Conservation (phyloP, 106 monocot genomes). For the Apostasia ramifera region DNA sequence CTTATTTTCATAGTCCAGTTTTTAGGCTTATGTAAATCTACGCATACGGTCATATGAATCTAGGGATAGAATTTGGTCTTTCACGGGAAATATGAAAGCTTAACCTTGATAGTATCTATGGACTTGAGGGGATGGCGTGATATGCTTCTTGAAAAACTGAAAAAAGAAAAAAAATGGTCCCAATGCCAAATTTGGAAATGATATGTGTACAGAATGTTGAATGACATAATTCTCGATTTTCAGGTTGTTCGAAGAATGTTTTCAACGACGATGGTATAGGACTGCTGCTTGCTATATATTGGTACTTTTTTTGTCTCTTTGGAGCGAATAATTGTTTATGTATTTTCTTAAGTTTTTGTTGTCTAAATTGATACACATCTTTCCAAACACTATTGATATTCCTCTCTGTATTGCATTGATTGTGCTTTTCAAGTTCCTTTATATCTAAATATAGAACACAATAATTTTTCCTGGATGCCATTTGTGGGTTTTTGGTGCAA, state of each 20-base stretch:
- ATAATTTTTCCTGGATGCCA: too few relatives aligned
- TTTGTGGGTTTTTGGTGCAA: too few relatives aligned
- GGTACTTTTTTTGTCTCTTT: slow-evolving; percentile 30
- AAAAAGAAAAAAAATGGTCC: background rate
- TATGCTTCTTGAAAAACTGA: background rate
- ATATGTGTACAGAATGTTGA: background rate
- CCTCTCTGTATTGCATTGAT: background rate
- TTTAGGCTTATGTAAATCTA: too few relatives aligned
- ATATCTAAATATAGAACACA: background rate
- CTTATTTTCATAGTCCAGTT: background rate
- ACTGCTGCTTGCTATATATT: slow-evolving; percentile 99
- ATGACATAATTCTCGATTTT: slow-evolving; percentile 1
- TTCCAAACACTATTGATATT: background rate
- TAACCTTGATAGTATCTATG: background rate
- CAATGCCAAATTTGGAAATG: background rate
- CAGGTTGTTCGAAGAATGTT: slow-evolving; percentile 99
- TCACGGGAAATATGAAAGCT: background rate
- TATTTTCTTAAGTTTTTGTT: background rate
- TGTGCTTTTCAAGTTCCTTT: background rate
- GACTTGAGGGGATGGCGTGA: background rate
- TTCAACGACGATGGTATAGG: slow-evolving; percentile 95
- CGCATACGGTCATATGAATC: too few relatives aligned
- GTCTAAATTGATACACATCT: background rate
- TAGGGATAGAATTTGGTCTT: background rate
- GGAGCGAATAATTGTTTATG: background rate